Evolutionary conservation across 108 stramenopile genomes (phyloP).

Genomic region (Fragilaria radians): DNA sequence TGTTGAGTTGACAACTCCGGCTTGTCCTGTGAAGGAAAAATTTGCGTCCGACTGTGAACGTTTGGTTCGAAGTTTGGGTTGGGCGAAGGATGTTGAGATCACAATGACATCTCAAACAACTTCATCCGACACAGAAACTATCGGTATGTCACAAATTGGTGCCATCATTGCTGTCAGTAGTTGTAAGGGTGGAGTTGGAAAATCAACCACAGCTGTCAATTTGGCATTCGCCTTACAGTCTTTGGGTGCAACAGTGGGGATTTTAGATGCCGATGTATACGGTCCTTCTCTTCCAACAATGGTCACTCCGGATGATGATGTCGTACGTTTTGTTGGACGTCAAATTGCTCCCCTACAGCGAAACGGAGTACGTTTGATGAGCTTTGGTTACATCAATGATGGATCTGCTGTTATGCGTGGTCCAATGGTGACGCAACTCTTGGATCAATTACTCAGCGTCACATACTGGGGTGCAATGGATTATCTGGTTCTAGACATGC

Average conservation of each 20-base stretch:
- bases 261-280: slow-evolving; percentile 96
- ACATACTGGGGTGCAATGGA: slow-evolving; percentile 97
- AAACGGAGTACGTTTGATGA: slow-evolving; percentile 80
- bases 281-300: slow-evolving; percentile 89
- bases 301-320: slow-evolving; percentile 71
- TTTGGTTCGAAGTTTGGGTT: slow-evolving; percentile 42
- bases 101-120: slow-evolving; percentile 58
- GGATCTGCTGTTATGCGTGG: slow-evolving; percentile 85
- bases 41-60: slow-evolving; percentile 54
- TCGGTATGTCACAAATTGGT: slow-evolving; percentile 68
- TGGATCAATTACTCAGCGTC: slow-evolving; percentile 87
- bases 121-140: slow-evolving; percentile 29
- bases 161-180: slow-evolving; percentile 76
- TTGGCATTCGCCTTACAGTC: slow-evolving; percentile 85
- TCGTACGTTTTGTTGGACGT: slow-evolving; percentile 65
- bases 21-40: slow-evolving; percentile 68
- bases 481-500: slow-evolving; percentile 97
- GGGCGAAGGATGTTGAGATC: slow-evolving; percentile 33
- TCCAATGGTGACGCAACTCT: slow-evolving; percentile 84
- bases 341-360: slow-evolving; percentile 75
- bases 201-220: slow-evolving; percentile 95
- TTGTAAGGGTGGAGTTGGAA: slow-evolving; percentile 97
- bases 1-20: slow-evolving; percentile 71
- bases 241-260: slow-evolving; percentile 78
- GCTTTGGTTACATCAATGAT: slow-evolving; percentile 85